phyloP scores from a whole-genome alignment of 805 yeast genomes.

The Suhomyces emberorum region DNA sequence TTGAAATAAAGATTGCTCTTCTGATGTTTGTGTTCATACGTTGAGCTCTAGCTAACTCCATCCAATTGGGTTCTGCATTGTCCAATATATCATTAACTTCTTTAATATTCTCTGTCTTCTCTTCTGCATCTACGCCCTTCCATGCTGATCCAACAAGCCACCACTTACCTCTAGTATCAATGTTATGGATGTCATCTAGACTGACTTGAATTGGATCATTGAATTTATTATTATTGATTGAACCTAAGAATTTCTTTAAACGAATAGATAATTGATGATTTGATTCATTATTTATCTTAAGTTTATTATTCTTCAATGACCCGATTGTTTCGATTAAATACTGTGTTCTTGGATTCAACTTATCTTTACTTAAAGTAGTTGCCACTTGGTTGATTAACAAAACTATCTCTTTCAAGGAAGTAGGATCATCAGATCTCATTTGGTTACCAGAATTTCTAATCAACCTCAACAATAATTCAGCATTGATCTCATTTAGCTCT shows the following conservation, averaged over 20 bases:
- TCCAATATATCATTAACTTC: conserved; percentile 62
- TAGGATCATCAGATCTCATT: conserved; percentile 87
- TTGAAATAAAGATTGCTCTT: conserved; percentile 87
- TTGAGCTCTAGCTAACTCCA: conserved; percentile 77
- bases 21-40: conserved; percentile 95
- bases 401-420: conserved; percentile 77
- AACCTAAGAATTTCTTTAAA: conserved; percentile 61
- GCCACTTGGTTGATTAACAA: conserved; percentile 50
- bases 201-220: conserved; percentile 82
- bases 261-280: conserved; percentile 52
- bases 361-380: conserved; percentile 31
- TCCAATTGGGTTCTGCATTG: conserved; percentile 79
- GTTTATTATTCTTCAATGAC: conserved; percentile 81
- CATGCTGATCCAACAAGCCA: conserved; percentile 99
- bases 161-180: conserved; percentile 91
- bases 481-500: conserved; percentile 63
- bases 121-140: conserved; percentile 53
- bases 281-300: conserved; percentile 52
- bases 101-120: conserved; percentile 33
- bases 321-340: conserved; percentile 83
- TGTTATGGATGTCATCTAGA: conserved; percentile 72
- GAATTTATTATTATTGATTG: conserved; percentile 42
- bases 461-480: conserved; percentile 73
- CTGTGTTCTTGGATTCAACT: conserved; percentile 61
- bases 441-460: conserved; percentile 77